These are phyloP conservation scores for Suhomyces panamericanus DNA, from an alignment of 1,139 yeast species.

Conservation along the genomic window DNA sequence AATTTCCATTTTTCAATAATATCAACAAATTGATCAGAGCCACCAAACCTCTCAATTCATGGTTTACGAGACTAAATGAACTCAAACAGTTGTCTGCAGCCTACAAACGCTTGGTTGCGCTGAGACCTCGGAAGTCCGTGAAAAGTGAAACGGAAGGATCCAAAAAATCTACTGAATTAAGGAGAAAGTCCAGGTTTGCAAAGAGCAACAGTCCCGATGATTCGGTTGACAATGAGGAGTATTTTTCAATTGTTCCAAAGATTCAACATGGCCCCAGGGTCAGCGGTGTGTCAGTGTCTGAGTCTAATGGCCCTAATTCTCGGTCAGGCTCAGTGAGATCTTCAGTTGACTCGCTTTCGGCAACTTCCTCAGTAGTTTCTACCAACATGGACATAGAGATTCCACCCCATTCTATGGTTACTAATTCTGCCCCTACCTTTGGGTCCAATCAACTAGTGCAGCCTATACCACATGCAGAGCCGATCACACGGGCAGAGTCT, in stretches of 20 bases:
- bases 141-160: slow-evolving; percentile 8
- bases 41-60: slow-evolving; percentile 25
- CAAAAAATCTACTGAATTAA: not conserved
- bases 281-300: not conserved
- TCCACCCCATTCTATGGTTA: not conserved
- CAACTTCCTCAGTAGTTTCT: slow-evolving; percentile 6
- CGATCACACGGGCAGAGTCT: not conserved
- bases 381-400: not conserved
- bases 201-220: slow-evolving; percentile 4
- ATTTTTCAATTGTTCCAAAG: slow-evolving; percentile 6
- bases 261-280: slow-evolving; percentile 7
- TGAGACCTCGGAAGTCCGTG: not conserved
- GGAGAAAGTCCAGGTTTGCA: slow-evolving; percentile 2
- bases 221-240: slow-evolving; percentile 3
- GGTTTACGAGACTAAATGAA: slow-evolving; percentile 31
- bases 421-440: too few species aligned
- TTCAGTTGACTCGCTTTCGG: slow-evolving; percentile 7
- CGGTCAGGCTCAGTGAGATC: slow-evolving; percentile 1
- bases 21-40: slow-evolving; percentile 32
- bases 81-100: slow-evolving; percentile 13
- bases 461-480: too few species aligned
- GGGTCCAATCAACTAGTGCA: too few species aligned
- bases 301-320: not conserved
- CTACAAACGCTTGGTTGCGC: slow-evolving; percentile 1
- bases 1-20: slow-evolving; percentile 33